Evolutionary conservation across 2,329 filamentous ascomycete genomes (phyloP).

Genomic region (Lecanicillium sp.): DNA sequence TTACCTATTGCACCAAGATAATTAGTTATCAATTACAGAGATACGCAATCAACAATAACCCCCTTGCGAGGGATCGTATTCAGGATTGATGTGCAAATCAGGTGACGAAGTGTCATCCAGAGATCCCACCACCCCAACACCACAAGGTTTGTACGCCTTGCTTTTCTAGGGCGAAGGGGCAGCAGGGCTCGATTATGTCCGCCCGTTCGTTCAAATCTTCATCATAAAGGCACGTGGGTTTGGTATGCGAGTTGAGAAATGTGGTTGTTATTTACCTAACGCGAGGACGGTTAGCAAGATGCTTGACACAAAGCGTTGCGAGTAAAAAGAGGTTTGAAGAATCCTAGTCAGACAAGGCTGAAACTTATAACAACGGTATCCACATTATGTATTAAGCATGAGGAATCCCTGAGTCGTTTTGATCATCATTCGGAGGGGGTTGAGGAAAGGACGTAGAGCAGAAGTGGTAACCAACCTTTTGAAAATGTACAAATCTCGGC

Average conservation of each 20-base stretch:
- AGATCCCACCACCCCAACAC: conserved; percentile 44
- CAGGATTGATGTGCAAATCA: conserved; percentile 35
- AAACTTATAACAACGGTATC: conserved; percentile 56
- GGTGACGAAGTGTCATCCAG: conserved; percentile 63
- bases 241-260: conserved; percentile 18
- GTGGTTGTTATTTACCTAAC: conserved; percentile 35
- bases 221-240: conserved; percentile 38
- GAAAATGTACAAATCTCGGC: conserved; percentile 11
- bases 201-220: conserved; percentile 65
- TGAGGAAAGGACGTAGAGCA: conserved; percentile 10
- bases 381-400: conserved; percentile 61
- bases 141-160: conserved; percentile 59
- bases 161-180: conserved; percentile 41
- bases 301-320: conserved; percentile 16
- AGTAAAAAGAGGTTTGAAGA: conserved; percentile 18
- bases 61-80: background rate
- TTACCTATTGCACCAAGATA: conserved; percentile 29
- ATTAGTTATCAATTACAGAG: conserved; percentile 25
- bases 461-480: conserved; percentile 42
- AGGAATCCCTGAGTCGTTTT: conserved; percentile 60
- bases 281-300: conserved; percentile 31
- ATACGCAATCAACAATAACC: background rate
- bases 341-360: conserved; percentile 60
- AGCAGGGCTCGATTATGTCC: conserved; percentile 57
- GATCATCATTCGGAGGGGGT: conserved; percentile 49